A percentile compares a stretch with the other conserved stretches of the same genome.
phyloP scores from a whole-genome alignment of 1,284 basidiomycete species.

The Sporisorium scitamineum region DNA sequence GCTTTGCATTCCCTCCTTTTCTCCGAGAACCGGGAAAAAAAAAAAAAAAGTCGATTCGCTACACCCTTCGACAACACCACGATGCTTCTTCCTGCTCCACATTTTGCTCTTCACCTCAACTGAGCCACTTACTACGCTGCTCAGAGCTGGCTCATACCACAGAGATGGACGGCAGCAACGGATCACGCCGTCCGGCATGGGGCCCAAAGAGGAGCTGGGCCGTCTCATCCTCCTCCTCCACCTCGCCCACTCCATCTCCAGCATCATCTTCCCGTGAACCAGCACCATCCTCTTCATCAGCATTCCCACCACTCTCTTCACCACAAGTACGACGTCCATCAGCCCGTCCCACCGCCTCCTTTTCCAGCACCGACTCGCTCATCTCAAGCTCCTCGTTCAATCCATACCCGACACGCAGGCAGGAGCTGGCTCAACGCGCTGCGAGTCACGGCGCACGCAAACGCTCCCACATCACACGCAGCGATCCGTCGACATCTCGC shows the following conservation, averaged over 20 bases:
- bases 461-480: slow-evolving; percentile 39
- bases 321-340: slow-evolving; percentile 16
- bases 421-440: slow-evolving; percentile 45
- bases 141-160: not conserved
- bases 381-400: slow-evolving; percentile 43
- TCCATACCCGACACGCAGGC: slow-evolving; percentile 44
- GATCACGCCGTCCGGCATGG: slow-evolving; percentile 16
- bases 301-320: slow-evolving; percentile 36
- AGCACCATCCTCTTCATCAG: slow-evolving; percentile 18
- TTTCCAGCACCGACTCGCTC: slow-evolving; percentile 15
- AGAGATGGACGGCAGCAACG: slow-evolving; percentile 16
- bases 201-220: slow-evolving; percentile 27
- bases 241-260: slow-evolving; percentile 5
- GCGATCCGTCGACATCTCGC: slow-evolving; percentile 27
- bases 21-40: slow-evolving; percentile 6
- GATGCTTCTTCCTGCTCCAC: not conserved
- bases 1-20: slow-evolving; percentile 34
- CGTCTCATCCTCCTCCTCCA: slow-evolving; percentile 1
- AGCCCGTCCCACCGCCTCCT: slow-evolving; percentile 9
- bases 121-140: not conserved
- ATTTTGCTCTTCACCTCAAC: not conserved
- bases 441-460: slow-evolving; percentile 30
- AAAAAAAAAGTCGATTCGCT: slow-evolving; percentile 9
- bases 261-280: slow-evolving; percentile 20
- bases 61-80: not conserved